Evolutionary conservation across 2,329 filamentous ascomycete species (phyloP).

Genomic region (Neoarthrinium moseri): DNA sequence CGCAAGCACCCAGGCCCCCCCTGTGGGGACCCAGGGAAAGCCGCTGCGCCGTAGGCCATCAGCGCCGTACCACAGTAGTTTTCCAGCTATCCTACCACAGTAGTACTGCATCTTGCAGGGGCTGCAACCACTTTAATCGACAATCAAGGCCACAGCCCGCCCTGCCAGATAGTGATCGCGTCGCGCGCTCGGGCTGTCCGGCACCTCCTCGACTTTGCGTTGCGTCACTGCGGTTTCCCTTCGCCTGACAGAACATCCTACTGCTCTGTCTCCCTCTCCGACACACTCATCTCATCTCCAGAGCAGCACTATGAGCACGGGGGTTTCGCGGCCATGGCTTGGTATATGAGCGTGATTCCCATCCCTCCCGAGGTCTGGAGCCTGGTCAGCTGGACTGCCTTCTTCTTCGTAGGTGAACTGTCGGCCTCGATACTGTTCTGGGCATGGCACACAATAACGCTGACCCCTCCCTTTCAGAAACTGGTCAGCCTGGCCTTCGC

Average conservation of each 20-base stretch:
- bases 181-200: neutral
- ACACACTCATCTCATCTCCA: neutral
- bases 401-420: slow-evolving; percentile 26
- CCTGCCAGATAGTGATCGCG: neutral
- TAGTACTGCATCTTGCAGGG: too few species aligned
- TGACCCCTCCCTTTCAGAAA: slow-evolving; percentile 19
- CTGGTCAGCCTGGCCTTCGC: slow-evolving; percentile 40
- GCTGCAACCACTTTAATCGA: slow-evolving; percentile 8
- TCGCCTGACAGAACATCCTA: neutral
- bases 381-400: slow-evolving; percentile 28
- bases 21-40: too few species aligned
- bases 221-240: neutral
- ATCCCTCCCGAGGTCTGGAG: slow-evolving; percentile 22
- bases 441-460: too few species aligned
- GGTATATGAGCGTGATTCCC: slow-evolving; percentile 20
- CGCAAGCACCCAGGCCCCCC: too few species aligned
- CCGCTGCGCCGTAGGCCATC: too few species aligned
- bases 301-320: slow-evolving; percentile 10
- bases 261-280: neutral
- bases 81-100: too few species aligned
- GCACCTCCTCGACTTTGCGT: neutral
- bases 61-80: too few species aligned
- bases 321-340: slow-evolving; percentile 16
- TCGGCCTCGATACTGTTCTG: neutral
- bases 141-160: neutral